These are phyloP conservation scores for Tuber umbilicatum DNA, from an alignment of 495 filamentous ascomycete genomes.

Conservation along the genomic window DNA sequence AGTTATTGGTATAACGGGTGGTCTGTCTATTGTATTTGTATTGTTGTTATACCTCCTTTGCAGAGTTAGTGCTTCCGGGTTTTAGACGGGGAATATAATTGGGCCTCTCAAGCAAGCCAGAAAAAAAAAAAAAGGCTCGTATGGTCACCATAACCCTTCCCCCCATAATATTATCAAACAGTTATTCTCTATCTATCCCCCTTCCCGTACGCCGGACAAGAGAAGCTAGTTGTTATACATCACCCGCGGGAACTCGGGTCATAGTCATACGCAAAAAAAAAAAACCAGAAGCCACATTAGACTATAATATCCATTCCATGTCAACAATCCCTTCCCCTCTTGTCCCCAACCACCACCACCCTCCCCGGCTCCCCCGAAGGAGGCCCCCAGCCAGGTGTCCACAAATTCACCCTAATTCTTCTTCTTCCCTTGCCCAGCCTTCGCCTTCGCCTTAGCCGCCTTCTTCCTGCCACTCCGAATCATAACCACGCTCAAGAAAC, in stretches of 20 bases:
- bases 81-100: neutral
- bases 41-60: neutral
- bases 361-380: neutral
- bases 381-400: neutral
- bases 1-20: slow-evolving; percentile 10
- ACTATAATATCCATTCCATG: neutral
- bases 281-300: neutral
- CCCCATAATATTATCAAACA: neutral
- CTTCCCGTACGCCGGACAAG: neutral
- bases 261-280: neutral
- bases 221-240: neutral
- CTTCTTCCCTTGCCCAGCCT: slow-evolving; percentile 64
- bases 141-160: neutral
- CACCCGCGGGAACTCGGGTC: neutral
- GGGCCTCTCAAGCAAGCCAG: neutral
- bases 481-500: slow-evolving; percentile 95
- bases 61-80: neutral
- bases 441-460: slow-evolving; percentile 79
- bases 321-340: neutral
- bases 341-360: neutral
- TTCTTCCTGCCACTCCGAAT: slow-evolving; percentile 97
- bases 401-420: slow-evolving; percentile 42
- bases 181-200: neutral
- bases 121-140: neutral
- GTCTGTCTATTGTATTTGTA: neutral